Evolutionary conservation across 2,329 filamentous ascomycete species (phyloP).

Genomic region (Didymella keratinophila): DNA sequence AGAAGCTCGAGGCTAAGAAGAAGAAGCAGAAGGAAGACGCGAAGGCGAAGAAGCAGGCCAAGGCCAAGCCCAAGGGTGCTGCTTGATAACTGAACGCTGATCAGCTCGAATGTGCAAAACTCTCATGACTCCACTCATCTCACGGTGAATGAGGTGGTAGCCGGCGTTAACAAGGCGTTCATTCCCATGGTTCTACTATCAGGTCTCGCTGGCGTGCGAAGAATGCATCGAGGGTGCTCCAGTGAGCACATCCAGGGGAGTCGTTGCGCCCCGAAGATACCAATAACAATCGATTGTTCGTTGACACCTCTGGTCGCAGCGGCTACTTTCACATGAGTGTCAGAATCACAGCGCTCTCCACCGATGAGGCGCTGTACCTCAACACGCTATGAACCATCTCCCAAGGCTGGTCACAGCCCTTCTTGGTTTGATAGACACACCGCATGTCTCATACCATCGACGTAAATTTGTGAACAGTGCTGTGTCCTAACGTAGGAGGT

Average conservation of each 20-base stretch:
- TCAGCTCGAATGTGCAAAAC: not conserved
- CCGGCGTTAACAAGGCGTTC: constrained; percentile 11
- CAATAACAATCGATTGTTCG: not conserved
- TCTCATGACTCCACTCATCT: not conserved
- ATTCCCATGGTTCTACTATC: not conserved
- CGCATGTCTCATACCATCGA: too few species aligned
- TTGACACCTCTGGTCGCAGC: not conserved
- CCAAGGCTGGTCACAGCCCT: too few species aligned
- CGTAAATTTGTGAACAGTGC: too few species aligned
- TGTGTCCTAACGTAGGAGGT: too few species aligned
- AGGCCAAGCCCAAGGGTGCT: constrained; percentile 72
- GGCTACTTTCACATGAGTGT: not conserved
- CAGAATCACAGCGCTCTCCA: not conserved
- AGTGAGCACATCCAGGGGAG: not conserved
- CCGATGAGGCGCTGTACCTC: not conserved
- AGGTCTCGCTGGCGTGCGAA: not conserved
- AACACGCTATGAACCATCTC: too few species aligned
- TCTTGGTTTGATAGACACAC: too few species aligned
- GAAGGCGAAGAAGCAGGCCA: constrained; percentile 92
- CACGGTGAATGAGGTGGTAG: not conserved
- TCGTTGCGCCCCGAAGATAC: not conserved
- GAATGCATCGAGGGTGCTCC: not conserved
- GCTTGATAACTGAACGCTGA: not conserved
- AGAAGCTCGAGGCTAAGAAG: constrained; percentile 89
- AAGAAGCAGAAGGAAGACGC: constrained; percentile 95